Percentiles rank a stretch among this genome's conserved stretches.
Conservation (phyloP, 139 green algal species). For the Chlamydomonas sp. region DNA sequence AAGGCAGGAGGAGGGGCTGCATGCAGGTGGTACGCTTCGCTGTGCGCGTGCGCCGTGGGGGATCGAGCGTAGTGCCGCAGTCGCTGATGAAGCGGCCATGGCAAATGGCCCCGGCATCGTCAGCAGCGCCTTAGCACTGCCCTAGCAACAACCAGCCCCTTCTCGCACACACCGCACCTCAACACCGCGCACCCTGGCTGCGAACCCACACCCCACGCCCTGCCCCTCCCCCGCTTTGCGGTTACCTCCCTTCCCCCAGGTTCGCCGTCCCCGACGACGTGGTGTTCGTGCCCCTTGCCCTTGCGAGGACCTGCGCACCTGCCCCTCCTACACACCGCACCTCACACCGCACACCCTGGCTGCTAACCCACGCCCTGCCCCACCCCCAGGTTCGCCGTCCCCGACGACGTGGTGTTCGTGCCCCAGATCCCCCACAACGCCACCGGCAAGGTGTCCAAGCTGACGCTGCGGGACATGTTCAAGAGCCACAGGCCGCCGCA, state of each 20-base stretch:
- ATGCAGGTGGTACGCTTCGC: no score
- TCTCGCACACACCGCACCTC: neutral
- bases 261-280: constrained; percentile 70
- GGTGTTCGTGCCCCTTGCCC: constrained; percentile 75
- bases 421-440: constrained; percentile 81
- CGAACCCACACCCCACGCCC: no score
- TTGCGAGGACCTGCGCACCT: no score
- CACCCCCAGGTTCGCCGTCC: constrained; percentile 35
- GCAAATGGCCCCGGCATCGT: no score
- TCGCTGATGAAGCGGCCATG: no score
- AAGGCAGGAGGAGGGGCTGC: no score
- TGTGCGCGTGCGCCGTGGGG: no score
- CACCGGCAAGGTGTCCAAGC: constrained; percentile 83
- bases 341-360: neutral
- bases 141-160: no score
- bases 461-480: constrained; percentile 72
- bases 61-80: no score
- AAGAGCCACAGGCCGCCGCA: constrained; percentile 33
- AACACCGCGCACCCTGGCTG: neutral
- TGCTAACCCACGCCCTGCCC: neutral
- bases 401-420: constrained; percentile 79
- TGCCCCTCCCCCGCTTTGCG: no score
- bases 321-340: neutral
- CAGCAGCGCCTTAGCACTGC: no score
- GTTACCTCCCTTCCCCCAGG: no score